These are phyloP conservation scores for Penicillium aurantiogriseum DNA, from an alignment of 2,329 filamentous ascomycete species.

Conservation along the genomic window DNA sequence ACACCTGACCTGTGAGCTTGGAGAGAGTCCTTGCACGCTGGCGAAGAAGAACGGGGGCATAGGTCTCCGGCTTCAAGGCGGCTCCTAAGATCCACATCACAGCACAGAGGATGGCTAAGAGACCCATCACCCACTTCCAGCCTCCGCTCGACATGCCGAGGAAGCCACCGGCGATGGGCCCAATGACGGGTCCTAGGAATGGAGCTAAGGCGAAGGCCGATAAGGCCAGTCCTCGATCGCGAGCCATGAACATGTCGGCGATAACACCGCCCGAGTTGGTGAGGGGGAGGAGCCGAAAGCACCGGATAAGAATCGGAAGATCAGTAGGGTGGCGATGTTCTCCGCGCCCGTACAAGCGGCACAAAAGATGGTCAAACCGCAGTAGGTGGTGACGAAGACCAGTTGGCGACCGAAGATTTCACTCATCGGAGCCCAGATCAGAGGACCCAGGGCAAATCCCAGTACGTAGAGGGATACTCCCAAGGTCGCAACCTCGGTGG, in stretches of 20 bases:
- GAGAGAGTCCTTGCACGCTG: constrained; percentile 50
- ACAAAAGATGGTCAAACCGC: constrained; percentile 59
- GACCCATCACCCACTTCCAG: constrained; percentile 68
- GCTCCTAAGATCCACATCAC: constrained; percentile 50
- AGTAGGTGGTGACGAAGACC: constrained; percentile 36
- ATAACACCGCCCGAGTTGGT: constrained; percentile 64
- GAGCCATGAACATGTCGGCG: constrained; percentile 59
- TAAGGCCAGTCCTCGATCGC: constrained; percentile 57
- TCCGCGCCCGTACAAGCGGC: constrained; percentile 57
- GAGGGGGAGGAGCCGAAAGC: constrained; percentile 60
- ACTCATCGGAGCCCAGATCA: constrained; percentile 46
- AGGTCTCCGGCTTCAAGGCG: constrained; percentile 40
- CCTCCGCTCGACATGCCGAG: constrained; percentile 58
- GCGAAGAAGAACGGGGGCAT: constrained; percentile 52
- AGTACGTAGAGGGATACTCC: constrained; percentile 49
- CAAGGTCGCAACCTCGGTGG: constrained; percentile 40
- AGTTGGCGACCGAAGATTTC: constrained; percentile 40
- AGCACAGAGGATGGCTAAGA: constrained; percentile 63
- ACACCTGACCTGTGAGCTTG: constrained; percentile 52
- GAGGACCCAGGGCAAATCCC: constrained; percentile 47
- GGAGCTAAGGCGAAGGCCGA: constrained; percentile 65
- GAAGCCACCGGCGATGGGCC: constrained; percentile 68
- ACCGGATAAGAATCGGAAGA: constrained; percentile 67
- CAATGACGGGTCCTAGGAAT: constrained; percentile 63
- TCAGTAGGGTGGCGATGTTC: constrained; percentile 59